Evolutionary conservation across 169 alveolate genomes (phyloP).

Genomic region (Plasmodium relictum): DNA sequence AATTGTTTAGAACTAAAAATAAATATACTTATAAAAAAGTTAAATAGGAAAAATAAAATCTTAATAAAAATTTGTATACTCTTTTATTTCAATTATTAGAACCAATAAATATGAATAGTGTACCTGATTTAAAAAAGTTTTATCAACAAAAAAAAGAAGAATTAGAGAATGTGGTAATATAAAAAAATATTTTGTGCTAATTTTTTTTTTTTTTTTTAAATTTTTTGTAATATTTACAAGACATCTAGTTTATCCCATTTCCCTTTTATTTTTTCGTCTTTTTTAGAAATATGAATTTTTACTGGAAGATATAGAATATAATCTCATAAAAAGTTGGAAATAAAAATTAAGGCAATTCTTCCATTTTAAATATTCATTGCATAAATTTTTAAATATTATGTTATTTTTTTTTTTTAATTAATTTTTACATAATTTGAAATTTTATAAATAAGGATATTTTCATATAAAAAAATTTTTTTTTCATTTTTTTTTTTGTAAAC

Average conservation of each 20-base stretch:
- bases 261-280: constrained; percentile 2
- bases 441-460: not conserved
- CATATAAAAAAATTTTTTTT: not conserved
- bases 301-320: constrained; percentile 64
- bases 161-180: constrained; percentile 60
- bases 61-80: not conserved
- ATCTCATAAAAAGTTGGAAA: constrained; percentile 62
- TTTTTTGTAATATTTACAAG: not conserved
- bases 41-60: constrained; percentile 5
- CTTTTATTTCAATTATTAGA: constrained; percentile 18
- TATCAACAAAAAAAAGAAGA: constrained; percentile 70
- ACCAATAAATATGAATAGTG: constrained; percentile 39
- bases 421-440: not conserved
- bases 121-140: constrained; percentile 49
- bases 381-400: constrained; percentile 1
- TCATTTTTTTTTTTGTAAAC: not conserved
- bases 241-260: not conserved
- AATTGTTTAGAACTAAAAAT: constrained; percentile 10
- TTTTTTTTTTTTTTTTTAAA: not conserved
- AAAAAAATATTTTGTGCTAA: not conserved
- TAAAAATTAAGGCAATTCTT: not conserved
- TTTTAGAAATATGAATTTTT: constrained; percentile 73
- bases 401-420: not conserved
- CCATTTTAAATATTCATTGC: too few relatives aligned
- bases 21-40: not conserved